These are phyloP conservation scores for Phytophthora meadii DNA, from an alignment of 352 stramenopile species.

Conservation along the genomic window DNA sequence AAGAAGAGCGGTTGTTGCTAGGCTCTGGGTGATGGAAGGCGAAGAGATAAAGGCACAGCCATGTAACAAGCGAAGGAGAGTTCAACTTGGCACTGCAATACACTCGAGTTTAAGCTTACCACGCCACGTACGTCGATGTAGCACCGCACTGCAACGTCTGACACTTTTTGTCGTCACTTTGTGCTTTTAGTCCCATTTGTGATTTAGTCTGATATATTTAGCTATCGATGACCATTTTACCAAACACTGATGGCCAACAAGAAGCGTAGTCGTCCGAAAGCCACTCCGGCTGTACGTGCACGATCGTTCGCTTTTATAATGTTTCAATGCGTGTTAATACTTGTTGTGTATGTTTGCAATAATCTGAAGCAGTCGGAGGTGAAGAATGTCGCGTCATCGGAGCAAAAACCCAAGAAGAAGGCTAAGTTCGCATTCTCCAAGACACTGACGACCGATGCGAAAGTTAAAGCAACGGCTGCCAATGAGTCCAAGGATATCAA, in stretches of 20 bases:
- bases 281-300: conserved; percentile 23
- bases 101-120: conserved; percentile 30
- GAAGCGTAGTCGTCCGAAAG: conserved; percentile 29
- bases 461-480: conserved; percentile 12
- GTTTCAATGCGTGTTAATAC: conserved; percentile 11
- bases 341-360: conserved; percentile 2
- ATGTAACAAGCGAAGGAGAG: conserved; percentile 12
- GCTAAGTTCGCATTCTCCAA: conserved; percentile 29
- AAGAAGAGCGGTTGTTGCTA: conserved; percentile 90
- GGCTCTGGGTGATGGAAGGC: conserved; percentile 10
- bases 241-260: conserved; percentile 38
- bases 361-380: conserved; percentile 12
- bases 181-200: conserved; percentile 5
- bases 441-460: conserved; percentile 19
- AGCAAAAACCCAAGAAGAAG: conserved; percentile 35
- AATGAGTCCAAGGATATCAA: conserved; percentile 1
- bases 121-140: conserved; percentile 18
- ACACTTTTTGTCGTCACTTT: conserved; percentile 15
- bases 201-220: background rate
- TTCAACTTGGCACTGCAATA: conserved; percentile 27
- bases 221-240: background rate
- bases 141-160: conserved; percentile 19
- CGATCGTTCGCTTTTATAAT: background rate
- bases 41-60: conserved; percentile 16
- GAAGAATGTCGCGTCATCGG: conserved; percentile 7